These are phyloP conservation scores for Lotus japonicus DNA, from an alignment of 306 rosid genomes.

Conservation along the genomic window DNA sequence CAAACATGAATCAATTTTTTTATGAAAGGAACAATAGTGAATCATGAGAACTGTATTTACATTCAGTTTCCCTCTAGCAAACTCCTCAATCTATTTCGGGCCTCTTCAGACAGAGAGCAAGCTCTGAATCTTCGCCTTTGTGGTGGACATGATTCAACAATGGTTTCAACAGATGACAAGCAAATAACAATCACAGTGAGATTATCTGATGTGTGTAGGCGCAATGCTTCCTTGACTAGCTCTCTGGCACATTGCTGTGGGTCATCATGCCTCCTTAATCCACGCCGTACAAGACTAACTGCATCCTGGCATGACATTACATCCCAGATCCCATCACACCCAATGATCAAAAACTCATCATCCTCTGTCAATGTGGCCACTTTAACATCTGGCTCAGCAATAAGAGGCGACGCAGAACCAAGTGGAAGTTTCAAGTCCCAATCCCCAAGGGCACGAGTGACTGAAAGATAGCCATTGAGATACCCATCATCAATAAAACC, in stretches of 20 bases:
- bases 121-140: constrained; percentile 49
- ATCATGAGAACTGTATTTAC: constrained; percentile 21
- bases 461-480: constrained; percentile 59
- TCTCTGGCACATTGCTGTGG: constrained; percentile 70
- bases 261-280: constrained; percentile 66
- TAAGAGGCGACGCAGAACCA: constrained; percentile 65
- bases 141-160: constrained; percentile 35
- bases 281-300: constrained; percentile 68
- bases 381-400: constrained; percentile 71
- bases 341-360: constrained; percentile 73
- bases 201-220: constrained; percentile 43
- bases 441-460: constrained; percentile 81
- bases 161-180: constrained; percentile 24
- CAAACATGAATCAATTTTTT: constrained; percentile 27
- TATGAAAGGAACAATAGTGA: constrained; percentile 8
- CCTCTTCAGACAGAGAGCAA: constrained; percentile 51
- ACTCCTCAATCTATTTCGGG: constrained; percentile 45
- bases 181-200: constrained; percentile 36
- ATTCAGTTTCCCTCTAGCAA: constrained; percentile 54
- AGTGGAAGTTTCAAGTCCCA: constrained; percentile 63
- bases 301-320: constrained; percentile 74
- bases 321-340: constrained; percentile 93
- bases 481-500: constrained; percentile 51
- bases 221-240: constrained; percentile 69
- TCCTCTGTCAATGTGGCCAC: constrained; percentile 52